Percentiles rank a stretch among this genome's conserved stretches.
These are phyloP conservation scores for Phialocephala subalpina DNA, from an alignment of 2,329 filamentous ascomycete species.

Conservation along the genomic window DNA sequence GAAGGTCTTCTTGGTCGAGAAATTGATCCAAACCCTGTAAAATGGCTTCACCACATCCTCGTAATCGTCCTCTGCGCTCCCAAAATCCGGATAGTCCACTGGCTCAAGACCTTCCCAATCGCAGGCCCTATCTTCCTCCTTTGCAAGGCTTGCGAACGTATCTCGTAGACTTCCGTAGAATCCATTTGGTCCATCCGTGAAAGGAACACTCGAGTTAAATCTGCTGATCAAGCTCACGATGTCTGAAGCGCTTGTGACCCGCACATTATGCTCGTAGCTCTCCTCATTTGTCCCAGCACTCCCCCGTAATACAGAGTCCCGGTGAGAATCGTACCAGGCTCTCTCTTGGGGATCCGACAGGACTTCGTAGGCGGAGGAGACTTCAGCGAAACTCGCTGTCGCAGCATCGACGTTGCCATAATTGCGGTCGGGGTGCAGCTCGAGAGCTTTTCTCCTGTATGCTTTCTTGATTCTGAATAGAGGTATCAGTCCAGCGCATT, in stretches of 20 bases:
- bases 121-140: conserved; percentile 80
- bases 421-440: conserved; percentile 95
- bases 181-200: conserved; percentile 79
- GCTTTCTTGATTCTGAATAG: conserved; percentile 83
- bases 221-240: conserved; percentile 80
- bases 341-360: conserved; percentile 94
- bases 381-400: conserved; percentile 86
- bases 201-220: conserved; percentile 81
- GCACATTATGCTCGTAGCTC: conserved; percentile 72
- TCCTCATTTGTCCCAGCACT: conserved; percentile 49
- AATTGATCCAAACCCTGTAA: conserved; percentile 81
- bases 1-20: conserved; percentile 86
- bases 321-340: conserved; percentile 97
- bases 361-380: conserved; percentile 95
- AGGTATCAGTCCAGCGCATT: conserved; percentile 14
- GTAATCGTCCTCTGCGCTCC: conserved; percentile 76
- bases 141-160: conserved; percentile 80
- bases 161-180: conserved; percentile 85
- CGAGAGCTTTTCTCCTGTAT: conserved; percentile 88
- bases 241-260: conserved; percentile 81
- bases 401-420: conserved; percentile 84
- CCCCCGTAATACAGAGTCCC: conserved; percentile 78
- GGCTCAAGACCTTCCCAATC: conserved; percentile 69
- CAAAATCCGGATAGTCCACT: conserved; percentile 83
- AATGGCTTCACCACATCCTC: conserved; percentile 82